A percentile compares a stretch with the other conserved stretches of the same genome.
These are phyloP conservation scores for Diplodia mutila DNA, from an alignment of 2,329 filamentous ascomycete species.

Conservation along the genomic window DNA sequence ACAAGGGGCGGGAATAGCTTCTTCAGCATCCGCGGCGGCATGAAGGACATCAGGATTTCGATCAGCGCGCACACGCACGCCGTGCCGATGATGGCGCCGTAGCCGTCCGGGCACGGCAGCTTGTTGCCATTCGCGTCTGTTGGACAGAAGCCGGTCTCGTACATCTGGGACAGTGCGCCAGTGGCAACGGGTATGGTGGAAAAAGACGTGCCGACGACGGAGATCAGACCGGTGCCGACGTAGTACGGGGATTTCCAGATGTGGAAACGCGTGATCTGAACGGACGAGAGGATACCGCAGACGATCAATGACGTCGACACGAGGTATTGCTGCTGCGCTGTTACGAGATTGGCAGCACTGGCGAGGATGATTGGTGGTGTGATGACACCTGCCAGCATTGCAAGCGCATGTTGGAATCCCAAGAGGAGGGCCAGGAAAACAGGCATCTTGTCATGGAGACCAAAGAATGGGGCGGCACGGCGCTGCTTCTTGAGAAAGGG, in stretches of 20 bases:
- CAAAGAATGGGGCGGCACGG: constrained; percentile 75
- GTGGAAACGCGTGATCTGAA: constrained; percentile 79
- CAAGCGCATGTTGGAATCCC: constrained; percentile 77
- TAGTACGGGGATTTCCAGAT: constrained; percentile 70
- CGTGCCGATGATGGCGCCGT: constrained; percentile 75
- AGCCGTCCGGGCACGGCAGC: constrained; percentile 75
- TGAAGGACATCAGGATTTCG: constrained; percentile 75
- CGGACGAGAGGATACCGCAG: constrained; percentile 71
- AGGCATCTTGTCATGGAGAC: constrained; percentile 78
- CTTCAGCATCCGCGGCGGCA: constrained; percentile 69
- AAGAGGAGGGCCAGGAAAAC: constrained; percentile 73
- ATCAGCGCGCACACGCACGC: constrained; percentile 54
- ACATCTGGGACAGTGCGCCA: constrained; percentile 77
- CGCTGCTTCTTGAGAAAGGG: constrained; percentile 74
- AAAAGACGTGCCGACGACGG: constrained; percentile 79
- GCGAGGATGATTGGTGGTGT: constrained; percentile 76
- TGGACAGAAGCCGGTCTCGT: constrained; percentile 70
- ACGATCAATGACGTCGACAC: constrained; percentile 80
- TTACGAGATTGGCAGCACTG: constrained; percentile 62
- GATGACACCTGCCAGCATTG: constrained; percentile 72
- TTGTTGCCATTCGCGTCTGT: constrained; percentile 63
- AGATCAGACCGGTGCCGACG: constrained; percentile 72
- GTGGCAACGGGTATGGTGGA: constrained; percentile 74
- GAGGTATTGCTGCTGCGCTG: constrained; percentile 71
- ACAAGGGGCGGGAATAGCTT: constrained; percentile 78